Evolutionary conservation across 2,329 filamentous ascomycete species (phyloP).

Genomic region (Pseudogymnoascus destructans): DNA sequence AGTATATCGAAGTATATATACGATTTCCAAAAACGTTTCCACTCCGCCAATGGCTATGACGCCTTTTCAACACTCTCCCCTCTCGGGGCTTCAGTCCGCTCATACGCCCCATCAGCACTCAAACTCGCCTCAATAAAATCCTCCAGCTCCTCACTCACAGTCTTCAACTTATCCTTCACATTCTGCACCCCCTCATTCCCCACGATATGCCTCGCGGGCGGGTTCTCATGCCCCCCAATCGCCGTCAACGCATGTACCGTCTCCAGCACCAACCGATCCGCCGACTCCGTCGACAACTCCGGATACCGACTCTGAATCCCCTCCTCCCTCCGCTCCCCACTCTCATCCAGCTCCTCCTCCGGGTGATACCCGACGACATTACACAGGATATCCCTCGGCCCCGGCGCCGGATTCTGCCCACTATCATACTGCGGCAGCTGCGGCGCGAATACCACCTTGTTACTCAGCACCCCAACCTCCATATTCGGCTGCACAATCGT

Average conservation of each 20-base stretch:
- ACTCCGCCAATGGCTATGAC: neutral
- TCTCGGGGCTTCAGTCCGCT: neutral
- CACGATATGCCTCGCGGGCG: conserved; percentile 85
- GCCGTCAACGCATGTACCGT: conserved; percentile 84
- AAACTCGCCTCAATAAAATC: conserved; percentile 84
- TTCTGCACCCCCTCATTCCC: conserved; percentile 75
- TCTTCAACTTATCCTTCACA: conserved; percentile 93
- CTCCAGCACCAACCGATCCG: conserved; percentile 67
- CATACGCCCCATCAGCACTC: conserved; percentile 22
- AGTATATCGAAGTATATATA: neutral
- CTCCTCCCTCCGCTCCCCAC: conserved; percentile 14
- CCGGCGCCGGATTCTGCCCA: conserved; percentile 60
- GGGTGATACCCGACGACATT: conserved; percentile 67
- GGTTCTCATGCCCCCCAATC: conserved; percentile 92
- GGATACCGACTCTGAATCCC: conserved; percentile 57
- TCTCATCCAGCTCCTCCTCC: conserved; percentile 36
- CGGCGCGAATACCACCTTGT: conserved; percentile 73
- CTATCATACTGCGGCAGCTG: conserved; percentile 58
- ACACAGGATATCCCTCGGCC: conserved; percentile 69
- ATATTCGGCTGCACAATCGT: conserved; percentile 93
- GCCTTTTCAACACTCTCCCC: neutral
- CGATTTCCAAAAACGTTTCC: neutral
- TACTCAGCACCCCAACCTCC: conserved; percentile 78
- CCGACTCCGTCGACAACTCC: conserved; percentile 51
- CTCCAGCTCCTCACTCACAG: conserved; percentile 88